These are phyloP conservation scores for Trematosphaeria pertusa DNA, from an alignment of 2,329 filamentous ascomycete species.

Conservation along the genomic window DNA sequence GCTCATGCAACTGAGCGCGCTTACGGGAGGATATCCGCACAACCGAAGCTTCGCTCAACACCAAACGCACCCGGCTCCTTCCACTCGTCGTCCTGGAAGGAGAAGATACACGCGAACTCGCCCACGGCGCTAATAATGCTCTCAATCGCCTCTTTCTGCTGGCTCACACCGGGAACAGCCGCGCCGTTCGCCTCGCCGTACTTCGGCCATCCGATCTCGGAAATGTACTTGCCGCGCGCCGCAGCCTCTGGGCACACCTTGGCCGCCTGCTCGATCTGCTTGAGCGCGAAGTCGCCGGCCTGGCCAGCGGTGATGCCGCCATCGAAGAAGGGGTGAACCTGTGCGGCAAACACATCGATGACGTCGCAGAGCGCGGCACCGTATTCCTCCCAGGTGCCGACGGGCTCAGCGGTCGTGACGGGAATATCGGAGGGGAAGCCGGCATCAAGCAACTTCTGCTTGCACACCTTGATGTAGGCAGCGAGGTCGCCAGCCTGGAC, in stretches of 20 bases:
- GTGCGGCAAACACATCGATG: conserved; percentile 81
- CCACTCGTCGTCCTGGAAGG: conserved; percentile 80
- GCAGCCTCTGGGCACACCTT: conserved; percentile 68
- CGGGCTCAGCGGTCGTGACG: conserved; percentile 84
- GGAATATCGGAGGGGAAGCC: conserved; percentile 72
- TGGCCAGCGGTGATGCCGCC: conserved; percentile 64
- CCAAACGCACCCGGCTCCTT: conserved; percentile 72
- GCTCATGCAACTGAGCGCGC: too few species aligned
- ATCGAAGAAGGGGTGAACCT: conserved; percentile 97
- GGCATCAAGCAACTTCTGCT: conserved; percentile 64
- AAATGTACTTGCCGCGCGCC: conserved; percentile 73
- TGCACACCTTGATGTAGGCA: conserved; percentile 72
- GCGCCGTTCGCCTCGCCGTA: conserved; percentile 71
- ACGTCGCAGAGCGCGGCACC: conserved; percentile 69
- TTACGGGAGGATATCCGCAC: conserved; percentile 55
- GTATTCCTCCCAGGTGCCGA: conserved; percentile 75
- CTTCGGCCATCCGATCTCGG: conserved; percentile 91
- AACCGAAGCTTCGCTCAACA: conserved; percentile 85
- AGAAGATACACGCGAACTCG: conserved; percentile 79
- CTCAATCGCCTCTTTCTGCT: conserved; percentile 77
- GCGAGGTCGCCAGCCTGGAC: conserved; percentile 70
- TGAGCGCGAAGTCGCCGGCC: conserved; percentile 78
- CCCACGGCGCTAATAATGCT: conserved; percentile 73
- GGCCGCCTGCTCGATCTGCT: conserved; percentile 75
- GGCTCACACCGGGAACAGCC: conserved; percentile 69